These are phyloP conservation scores for Fusarium sp. DNA, from an alignment of 2,329 filamentous ascomycete genomes.

Conservation along the genomic window DNA sequence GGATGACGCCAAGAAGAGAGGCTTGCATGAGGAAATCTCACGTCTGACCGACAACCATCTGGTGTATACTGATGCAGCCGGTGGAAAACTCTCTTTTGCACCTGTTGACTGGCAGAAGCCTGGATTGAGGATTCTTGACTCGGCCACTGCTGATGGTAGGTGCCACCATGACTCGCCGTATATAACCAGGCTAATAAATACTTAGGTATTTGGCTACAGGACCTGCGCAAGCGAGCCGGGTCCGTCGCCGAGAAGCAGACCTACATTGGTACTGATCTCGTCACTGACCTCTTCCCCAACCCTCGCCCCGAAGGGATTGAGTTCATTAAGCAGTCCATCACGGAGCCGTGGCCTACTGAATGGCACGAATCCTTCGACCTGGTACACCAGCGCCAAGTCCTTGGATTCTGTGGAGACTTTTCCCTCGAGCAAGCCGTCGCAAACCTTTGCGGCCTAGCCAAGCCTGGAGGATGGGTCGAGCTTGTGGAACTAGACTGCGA, in stretches of 20 bases:
- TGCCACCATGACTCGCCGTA: rapidly evolving
- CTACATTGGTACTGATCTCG: conserved; percentile 4
- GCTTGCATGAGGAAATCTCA: conserved; percentile 5
- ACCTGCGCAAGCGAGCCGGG: conserved; percentile 4
- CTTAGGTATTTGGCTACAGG: conserved; percentile 4
- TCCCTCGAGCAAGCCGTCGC: conserved; percentile 9
- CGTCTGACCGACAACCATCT: conserved; percentile 9
- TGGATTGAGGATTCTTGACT: conserved; percentile 2
- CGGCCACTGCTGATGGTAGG: conserved; percentile 7
- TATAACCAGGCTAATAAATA: rapidly evolving
- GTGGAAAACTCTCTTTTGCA: background rate
- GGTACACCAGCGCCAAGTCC: conserved; percentile 12
- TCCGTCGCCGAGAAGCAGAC: conserved; percentile 1
- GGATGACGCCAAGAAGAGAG: conserved; percentile 12
- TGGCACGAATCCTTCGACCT: conserved; percentile 12
- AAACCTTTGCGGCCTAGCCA: conserved; percentile 8
- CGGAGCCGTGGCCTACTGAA: conserved; percentile 10
- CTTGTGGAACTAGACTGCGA: conserved; percentile 13
- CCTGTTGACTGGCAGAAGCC: conserved; percentile 10
- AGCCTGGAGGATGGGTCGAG: conserved; percentile 7
- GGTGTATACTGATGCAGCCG: conserved; percentile 11
- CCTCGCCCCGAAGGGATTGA: background rate
- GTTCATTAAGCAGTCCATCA: conserved; percentile 2
- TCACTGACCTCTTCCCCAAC: conserved; percentile 2
- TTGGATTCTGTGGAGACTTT: conserved; percentile 11